These are phyloP conservation scores for Tarenaya hassleriana DNA, from an alignment of 345 rosid genomes.

Conservation along the genomic window DNA sequence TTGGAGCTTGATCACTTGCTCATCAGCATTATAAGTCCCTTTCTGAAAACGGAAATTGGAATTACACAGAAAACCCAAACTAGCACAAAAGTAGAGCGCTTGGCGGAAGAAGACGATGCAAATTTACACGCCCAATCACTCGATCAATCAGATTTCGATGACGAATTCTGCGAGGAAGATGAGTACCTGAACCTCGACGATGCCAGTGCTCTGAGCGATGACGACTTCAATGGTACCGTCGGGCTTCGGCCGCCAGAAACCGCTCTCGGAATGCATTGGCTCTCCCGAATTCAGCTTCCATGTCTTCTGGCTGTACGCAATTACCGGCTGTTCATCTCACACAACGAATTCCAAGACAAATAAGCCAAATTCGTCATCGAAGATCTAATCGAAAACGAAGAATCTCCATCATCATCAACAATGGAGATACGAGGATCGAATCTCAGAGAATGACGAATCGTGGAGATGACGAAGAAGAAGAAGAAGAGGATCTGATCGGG, in stretches of 20 bases:
- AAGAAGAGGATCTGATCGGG: slow-evolving; percentile 2
- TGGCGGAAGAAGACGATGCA: not conserved
- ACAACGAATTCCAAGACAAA: not conserved
- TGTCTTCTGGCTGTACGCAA: slow-evolving; percentile 59
- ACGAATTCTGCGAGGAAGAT: not conserved
- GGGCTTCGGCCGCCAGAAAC: slow-evolving; percentile 63
- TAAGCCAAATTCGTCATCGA: not conserved
- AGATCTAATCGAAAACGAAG: not conserved
- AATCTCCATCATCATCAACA: not conserved
- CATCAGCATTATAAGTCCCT: slow-evolving; percentile 40
- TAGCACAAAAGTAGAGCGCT: not conserved
- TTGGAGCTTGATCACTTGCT: slow-evolving; percentile 44
- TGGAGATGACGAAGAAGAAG: not conserved
- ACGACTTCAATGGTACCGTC: slow-evolving; percentile 65
- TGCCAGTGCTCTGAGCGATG: slow-evolving; percentile 72
- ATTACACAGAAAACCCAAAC: not conserved
- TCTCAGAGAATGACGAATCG: not conserved
- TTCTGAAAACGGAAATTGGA: slow-evolving; percentile 27
- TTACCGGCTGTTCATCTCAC: slow-evolving; percentile 44
- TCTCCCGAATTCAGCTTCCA: slow-evolving; percentile 55
- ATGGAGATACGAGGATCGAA: not conserved
- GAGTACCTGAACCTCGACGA: slow-evolving; percentile 60
- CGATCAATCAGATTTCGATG: not conserved
- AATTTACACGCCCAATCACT: not conserved
- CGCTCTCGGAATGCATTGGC: slow-evolving; percentile 79